Evolutionary conservation across 1,284 basidiomycete genomes (phyloP).

Genomic region (Cutaneotrichosporon daszewskae): DNA sequence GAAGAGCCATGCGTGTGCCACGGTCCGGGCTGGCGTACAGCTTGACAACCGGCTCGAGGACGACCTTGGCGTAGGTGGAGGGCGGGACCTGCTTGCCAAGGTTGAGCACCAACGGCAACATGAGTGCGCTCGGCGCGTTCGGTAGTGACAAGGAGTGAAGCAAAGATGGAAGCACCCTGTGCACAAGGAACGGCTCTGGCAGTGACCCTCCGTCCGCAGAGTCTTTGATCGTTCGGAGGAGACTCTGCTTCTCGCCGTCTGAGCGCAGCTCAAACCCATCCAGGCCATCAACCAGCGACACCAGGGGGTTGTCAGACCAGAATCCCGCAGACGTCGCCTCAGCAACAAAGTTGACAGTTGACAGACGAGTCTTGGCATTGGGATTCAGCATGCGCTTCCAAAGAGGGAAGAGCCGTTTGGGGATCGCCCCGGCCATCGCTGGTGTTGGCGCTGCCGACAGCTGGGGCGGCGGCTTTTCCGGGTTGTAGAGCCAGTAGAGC

Average conservation of each 20-base stretch:
- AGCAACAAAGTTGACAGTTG: constrained; percentile 70
- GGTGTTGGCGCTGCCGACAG: constrained; percentile 64
- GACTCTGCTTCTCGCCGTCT: constrained; percentile 69
- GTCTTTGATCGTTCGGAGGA: constrained; percentile 79
- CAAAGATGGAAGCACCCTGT: constrained; percentile 81
- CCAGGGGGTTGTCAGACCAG: constrained; percentile 76
- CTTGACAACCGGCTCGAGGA: constrained; percentile 73
- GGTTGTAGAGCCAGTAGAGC: constrained; percentile 80
- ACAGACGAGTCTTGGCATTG: constrained; percentile 70
- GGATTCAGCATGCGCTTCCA: constrained; percentile 87
- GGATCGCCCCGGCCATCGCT: constrained; percentile 72
- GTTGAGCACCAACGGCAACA: constrained; percentile 74
- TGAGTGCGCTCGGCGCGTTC: constrained; percentile 68
- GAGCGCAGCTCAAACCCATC: constrained; percentile 80
- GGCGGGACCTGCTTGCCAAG: constrained; percentile 68
- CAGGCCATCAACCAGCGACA: constrained; percentile 76
- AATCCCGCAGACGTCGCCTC: constrained; percentile 70
- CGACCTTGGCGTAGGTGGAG: constrained; percentile 63
- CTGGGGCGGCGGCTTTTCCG: constrained; percentile 59
- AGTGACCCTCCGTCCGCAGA: constrained; percentile 61
- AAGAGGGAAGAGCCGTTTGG: constrained; percentile 65
- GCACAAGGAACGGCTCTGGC: constrained; percentile 78
- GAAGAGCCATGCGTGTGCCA: constrained; percentile 84
- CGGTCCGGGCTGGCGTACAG: constrained; percentile 83
- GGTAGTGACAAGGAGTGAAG: constrained; percentile 78